These are phyloP conservation scores for Argentina anserina DNA, from an alignment of 306 rosid species.

Conservation along the genomic window DNA sequence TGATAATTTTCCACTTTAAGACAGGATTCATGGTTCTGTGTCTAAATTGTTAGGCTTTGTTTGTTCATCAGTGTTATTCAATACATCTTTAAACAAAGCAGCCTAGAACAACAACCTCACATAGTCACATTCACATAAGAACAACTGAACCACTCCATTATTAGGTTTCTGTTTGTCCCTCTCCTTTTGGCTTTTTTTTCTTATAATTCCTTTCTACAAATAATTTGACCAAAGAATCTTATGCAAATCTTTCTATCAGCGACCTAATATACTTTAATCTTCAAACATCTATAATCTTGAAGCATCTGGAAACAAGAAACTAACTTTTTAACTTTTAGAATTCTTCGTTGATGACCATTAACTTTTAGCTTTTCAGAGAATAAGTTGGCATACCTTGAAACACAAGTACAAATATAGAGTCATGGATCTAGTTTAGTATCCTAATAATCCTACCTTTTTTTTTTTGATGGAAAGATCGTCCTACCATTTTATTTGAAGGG, in stretches of 20 bases:
- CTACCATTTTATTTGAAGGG: background rate
- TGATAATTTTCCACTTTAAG: background rate
- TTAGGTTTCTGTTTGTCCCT: background rate
- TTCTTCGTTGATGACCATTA: background rate
- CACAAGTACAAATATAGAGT: background rate
- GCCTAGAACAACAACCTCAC: background rate
- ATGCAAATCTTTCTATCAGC: background rate
- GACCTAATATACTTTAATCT: background rate
- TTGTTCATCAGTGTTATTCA: background rate
- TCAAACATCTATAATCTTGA: background rate
- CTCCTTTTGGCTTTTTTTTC: background rate
- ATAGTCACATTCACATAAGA: background rate
- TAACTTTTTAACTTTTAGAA: background rate
- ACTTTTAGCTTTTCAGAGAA: background rate
- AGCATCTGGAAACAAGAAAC: background rate
- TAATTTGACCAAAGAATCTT: background rate
- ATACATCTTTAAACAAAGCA: background rate
- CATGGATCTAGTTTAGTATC: background rate
- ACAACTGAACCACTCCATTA: background rate
- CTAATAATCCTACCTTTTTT: background rate
- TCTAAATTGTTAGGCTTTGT: background rate
- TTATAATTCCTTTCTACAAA: slow-evolving; percentile 3
- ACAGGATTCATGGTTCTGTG: background rate
- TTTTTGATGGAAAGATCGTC: too few species aligned
- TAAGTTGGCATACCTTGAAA: background rate